A percentile compares a stretch with the other conserved stretches of the same genome.
These are phyloP conservation scores for Geotrichum cucujoidarum DNA, from an alignment of 1,139 yeast genomes.

Conservation along the genomic window DNA sequence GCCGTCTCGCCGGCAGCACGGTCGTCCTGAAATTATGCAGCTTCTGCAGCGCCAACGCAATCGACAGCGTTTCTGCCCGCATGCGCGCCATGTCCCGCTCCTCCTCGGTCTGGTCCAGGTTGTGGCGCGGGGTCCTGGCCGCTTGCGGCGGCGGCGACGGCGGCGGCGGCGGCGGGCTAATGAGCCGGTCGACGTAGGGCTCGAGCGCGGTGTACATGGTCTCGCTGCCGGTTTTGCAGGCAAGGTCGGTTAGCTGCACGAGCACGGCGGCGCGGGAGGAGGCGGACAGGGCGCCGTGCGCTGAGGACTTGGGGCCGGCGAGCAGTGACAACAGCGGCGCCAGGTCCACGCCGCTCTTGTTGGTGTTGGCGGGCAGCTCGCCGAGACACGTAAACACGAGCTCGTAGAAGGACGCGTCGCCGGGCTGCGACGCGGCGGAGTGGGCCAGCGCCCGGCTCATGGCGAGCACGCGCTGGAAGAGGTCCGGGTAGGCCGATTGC, in stretches of 20 bases:
- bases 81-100: neutral
- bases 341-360: too few species aligned
- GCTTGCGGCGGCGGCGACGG: neutral
- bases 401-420: neutral
- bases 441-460: neutral
- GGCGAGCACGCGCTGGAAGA: neutral
- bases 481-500: too few species aligned
- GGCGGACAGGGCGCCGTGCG: slow-evolving; percentile 2
- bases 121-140: too few species aligned
- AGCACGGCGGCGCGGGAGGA: neutral
- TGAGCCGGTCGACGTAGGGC: slow-evolving; percentile 2
- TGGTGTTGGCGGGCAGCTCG: neutral
- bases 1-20: too few species aligned
- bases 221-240: neutral
- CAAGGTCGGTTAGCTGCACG: slow-evolving; percentile 7
- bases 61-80: slow-evolving; percentile 9
- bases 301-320: neutral
- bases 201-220: slow-evolving; percentile 1
- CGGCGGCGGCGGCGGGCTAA: neutral
- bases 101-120: neutral
- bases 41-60: slow-evolving; percentile 13
- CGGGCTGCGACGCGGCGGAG: neutral
- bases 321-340: neutral
- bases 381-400: neutral
- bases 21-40: neutral